Evolutionary conservation across 1,284 basidiomycete genomes (phyloP), one percentile per base, ranked within the genome.

Genomic region (Taiwanofungus camphoratus): DNA sequence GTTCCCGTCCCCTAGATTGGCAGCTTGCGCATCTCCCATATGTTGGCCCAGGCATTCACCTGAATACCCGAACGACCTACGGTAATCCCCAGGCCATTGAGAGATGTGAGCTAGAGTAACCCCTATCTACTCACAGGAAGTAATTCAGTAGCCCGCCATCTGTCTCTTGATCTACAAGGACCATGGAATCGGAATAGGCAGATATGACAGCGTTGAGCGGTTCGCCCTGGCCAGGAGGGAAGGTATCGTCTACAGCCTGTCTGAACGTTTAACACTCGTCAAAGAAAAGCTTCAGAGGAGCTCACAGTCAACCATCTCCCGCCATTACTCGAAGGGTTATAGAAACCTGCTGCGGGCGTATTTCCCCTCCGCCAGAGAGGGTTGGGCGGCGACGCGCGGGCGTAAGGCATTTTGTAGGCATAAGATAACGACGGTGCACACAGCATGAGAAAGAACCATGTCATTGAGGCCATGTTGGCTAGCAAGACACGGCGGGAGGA

Each of bases 121-220:
- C 6, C 0, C 1, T 31, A 1, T 16, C 2, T 23, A 13, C 79
- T 51, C 50, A 81, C 76, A 78, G 66, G 57, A 76, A 82, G 63
- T 88, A 95, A 59, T 93, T 93, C 32, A 79, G 71, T 44, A 94
- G 67, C 0, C 92, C 92, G 18, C 90, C 91, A 31, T 83, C 61
- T 5, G 61, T 61, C 49, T 76, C 63, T 7, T 69, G 65, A 53
- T 87, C 78, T 12, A 77, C 74, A 32, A 96, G 71, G 1, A 96
- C 83, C 3, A 65, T 69, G 1, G 70, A 52, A 55, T 93, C 88
- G 2, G 92, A 95, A 34, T 82, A 71, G 19, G 75, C 86, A n/a
- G 87, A 85, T 23, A 97, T 67, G 58, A 97, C 91, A 43, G 78
- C 73, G 54, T 98, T 97, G 44, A 97, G 66, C 3, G 93, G 94